Evolutionary conservation across 2,329 filamentous ascomycete species (phyloP).

Genomic region (Plectosphaerella plurivora): DNA sequence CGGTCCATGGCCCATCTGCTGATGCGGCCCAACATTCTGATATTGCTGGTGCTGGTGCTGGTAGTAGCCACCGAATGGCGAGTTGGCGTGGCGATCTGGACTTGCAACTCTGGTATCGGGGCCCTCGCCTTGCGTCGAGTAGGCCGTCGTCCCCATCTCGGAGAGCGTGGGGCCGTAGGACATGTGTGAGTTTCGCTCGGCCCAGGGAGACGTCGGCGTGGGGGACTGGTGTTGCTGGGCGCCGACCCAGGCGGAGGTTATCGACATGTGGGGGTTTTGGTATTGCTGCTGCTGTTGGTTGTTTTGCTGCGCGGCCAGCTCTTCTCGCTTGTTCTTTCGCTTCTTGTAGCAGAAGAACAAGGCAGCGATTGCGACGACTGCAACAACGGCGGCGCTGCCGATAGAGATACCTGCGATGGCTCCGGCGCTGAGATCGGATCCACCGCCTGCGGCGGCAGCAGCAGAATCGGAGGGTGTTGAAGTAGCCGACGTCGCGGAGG

Average conservation of each 20-base stretch:
- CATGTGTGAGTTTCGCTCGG: no score
- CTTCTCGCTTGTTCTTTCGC: neutral
- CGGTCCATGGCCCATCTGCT: conserved; percentile 1
- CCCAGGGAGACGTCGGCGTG: no score
- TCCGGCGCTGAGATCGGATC: conserved; percentile 4
- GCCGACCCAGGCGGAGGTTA: no score
- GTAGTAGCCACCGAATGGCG: neutral
- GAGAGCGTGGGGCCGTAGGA: no score
- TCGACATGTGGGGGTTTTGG: no score
- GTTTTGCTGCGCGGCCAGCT: no score
- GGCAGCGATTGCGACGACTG: conserved; percentile 12
- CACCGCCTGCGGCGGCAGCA: conserved; percentile 1
- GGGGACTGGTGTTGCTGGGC: no score
- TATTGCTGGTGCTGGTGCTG: neutral
- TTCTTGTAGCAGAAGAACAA: conserved; percentile 8
- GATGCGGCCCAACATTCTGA: conserved; percentile 3
- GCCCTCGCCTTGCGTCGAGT: no score
- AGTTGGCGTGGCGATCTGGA: neutral
- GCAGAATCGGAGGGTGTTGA: conserved; percentile 3
- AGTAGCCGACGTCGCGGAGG: no score
- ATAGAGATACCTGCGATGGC: conserved; percentile 20
- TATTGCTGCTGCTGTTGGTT: no score
- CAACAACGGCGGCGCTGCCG: conserved; percentile 14
- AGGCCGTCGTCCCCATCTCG: no score
- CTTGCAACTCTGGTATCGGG: conserved; percentile 2